These are phyloP conservation scores for Fusarium setosum DNA, from an alignment of 2,329 filamentous ascomycete species.

Conservation along the genomic window DNA sequence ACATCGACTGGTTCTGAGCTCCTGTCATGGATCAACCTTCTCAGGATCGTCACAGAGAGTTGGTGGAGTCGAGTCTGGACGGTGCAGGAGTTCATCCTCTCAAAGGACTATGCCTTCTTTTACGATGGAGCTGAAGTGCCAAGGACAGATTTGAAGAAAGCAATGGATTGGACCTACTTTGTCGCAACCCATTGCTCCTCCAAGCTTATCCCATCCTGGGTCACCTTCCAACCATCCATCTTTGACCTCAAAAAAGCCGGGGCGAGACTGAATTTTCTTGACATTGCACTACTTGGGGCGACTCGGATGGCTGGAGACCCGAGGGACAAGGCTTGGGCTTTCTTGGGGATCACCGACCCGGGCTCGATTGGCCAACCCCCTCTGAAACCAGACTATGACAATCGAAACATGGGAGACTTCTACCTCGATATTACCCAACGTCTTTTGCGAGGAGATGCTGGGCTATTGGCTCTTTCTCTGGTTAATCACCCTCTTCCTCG, in stretches of 20 bases:
- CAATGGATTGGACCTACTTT: conserved; percentile 23
- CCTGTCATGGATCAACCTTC: conserved; percentile 4
- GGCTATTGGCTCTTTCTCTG: conserved; percentile 1
- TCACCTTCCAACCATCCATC: conserved; percentile 12
- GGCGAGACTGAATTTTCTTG: neutral
- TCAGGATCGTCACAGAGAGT: conserved; percentile 7
- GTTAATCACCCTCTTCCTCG: conserved; percentile 11
- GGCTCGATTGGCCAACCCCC: neutral
- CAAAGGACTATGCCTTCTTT: conserved; percentile 9
- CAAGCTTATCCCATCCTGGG: conserved; percentile 1
- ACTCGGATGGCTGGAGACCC: conserved; percentile 17
- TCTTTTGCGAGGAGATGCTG: conserved; percentile 1
- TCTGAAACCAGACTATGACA: conserved; percentile 4
- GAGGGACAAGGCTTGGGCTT: conserved; percentile 20
- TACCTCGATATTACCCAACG: conserved; percentile 14
- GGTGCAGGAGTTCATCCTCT: conserved; percentile 20
- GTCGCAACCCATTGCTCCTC: conserved; percentile 1
- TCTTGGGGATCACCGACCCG: conserved; percentile 5
- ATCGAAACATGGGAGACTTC: conserved; percentile 17
- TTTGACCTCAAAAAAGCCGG: conserved; percentile 10
- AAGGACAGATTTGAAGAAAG: conserved; percentile 1
- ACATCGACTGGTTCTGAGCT: conserved; percentile 11
- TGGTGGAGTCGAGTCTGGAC: conserved; percentile 29
- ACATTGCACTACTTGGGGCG: conserved; percentile 13
- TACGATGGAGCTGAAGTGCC: conserved; percentile 3